Base-by-base conservation (phyloP, 805 yeast genomes). In the Schwanniomyces occidentalis region DNA sequence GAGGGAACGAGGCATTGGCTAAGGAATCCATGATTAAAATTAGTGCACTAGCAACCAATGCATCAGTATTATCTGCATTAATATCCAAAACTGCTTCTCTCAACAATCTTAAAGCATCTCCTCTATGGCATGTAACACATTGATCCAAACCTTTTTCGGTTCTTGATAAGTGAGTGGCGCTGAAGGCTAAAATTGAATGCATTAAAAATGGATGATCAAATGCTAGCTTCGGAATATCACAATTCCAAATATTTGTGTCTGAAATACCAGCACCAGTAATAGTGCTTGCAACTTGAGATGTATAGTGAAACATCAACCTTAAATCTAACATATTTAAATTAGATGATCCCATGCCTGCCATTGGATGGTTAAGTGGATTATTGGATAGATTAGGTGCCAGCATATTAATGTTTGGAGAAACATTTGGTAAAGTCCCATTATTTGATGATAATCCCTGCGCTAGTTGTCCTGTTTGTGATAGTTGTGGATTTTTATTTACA, bases 181-280 rank as follows among this genome's bases (percentile, higher is more conserved):
- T 81, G 51, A 91, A 86, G 16, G 95, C 95, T 35, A 91, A 66
- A 9, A 91, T 72, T 1, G 95, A 82, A 54, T 91, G 97, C 96
- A 91, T 88, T 46, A 91, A 67, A 51, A 87, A 89, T 10, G 96
- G 95, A 54, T 82, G 82, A 37, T 82, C 77, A 61, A 90, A 88
- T 4, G 97, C 95, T 38, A 90, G 67, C 65, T 81, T 77, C 0
- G 96, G 96, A 16, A 91, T 88, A 47, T 87, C 95, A 33, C 76
- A 79, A 34, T 81, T 78, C 97, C 97, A 91, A 24, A 90, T 83
- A 44, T 82, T 77, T 19, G 82, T 78, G 44, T 84, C 95, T 20
- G 91, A 83, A 21, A 90, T 87, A 2, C 96, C 96, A 1, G 96
- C 95, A 2, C 82, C 88, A 0, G 95, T 84, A 30, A 91, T 86